Percentiles rank a stretch among this genome's conserved stretches.
phyloP scores from a whole-genome alignment of 129 eudicot genomes.

The Tagetes erecta region DNA sequence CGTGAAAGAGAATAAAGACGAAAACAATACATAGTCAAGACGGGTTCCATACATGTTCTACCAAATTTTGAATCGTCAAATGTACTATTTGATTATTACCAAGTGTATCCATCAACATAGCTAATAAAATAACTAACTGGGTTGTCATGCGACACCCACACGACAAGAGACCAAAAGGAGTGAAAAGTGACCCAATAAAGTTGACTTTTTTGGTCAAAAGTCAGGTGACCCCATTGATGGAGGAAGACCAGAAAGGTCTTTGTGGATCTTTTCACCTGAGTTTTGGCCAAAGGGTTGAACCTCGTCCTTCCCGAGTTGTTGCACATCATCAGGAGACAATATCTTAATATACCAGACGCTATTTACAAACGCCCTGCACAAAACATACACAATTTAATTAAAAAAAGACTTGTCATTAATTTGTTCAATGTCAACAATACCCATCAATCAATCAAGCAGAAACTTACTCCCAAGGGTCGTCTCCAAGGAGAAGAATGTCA shows the following conservation, averaged over 20 bases:
- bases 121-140: slow-evolving; percentile 22
- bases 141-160: slow-evolving; percentile 1
- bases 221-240: slow-evolving; percentile 71
- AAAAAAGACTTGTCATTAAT: not conserved
- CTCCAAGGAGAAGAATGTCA: slow-evolving; percentile 99
- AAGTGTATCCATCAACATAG: slow-evolving; percentile 26
- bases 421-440: not conserved
- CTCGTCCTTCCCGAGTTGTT: slow-evolving; percentile 76
- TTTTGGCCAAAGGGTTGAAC: slow-evolving; percentile 48
- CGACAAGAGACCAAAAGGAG: slow-evolving; percentile 19
- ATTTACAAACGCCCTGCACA: slow-evolving; percentile 83
- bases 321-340: slow-evolving; percentile 90
- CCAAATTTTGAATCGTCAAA: slow-evolving; percentile 19
- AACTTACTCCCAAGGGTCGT: slow-evolving; percentile 99
- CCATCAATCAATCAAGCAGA: not conserved
- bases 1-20: slow-evolving; percentile 5
- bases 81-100: slow-evolving; percentile 25
- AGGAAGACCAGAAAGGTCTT: slow-evolving; percentile 54
- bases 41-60: slow-evolving; percentile 27
- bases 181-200: not conserved
- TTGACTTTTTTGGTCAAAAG: slow-evolving; percentile 40
- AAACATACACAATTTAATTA: not conserved
- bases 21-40: slow-evolving; percentile 28
- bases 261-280: slow-evolving; percentile 53
- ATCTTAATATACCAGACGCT: slow-evolving; percentile 97